phyloP scores from a whole-genome alignment of 2,329 filamentous ascomycete genomes.

The Ampelomyces quisqualis region DNA sequence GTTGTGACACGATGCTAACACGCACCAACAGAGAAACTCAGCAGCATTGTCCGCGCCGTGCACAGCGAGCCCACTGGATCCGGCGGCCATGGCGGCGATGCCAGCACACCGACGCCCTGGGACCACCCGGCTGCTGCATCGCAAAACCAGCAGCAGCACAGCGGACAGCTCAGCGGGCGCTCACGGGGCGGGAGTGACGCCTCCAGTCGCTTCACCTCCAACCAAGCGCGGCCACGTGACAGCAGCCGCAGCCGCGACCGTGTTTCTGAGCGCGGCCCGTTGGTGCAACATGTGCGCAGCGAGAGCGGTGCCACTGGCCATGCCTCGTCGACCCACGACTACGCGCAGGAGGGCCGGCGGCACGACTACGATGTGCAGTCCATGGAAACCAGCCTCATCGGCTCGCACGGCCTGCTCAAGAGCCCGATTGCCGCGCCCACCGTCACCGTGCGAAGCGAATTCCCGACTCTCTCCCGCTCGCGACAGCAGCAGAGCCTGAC shows the following conservation, averaged over 20 bases:
- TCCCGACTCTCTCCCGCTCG: conserved; percentile 87
- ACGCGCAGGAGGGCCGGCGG: conserved; percentile 71
- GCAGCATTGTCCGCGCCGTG: conserved; percentile 83
- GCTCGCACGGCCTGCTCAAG: conserved; percentile 67
- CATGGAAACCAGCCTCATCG: conserved; percentile 83
- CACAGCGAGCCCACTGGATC: conserved; percentile 60
- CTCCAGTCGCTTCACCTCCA: conserved; percentile 33
- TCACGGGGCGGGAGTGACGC: conserved; percentile 39
- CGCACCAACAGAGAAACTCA: conserved; percentile 77
- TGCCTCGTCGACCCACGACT: conserved; percentile 71
- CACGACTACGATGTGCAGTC: conserved; percentile 96
- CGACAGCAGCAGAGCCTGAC: conserved; percentile 93
- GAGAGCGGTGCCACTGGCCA: conserved; percentile 74
- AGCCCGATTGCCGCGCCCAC: conserved; percentile 89
- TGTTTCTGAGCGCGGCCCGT: conserved; percentile 43
- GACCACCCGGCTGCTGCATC: conserved; percentile 52
- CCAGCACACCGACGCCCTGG: conserved; percentile 67
- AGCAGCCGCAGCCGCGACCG: conserved; percentile 45
- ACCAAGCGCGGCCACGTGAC: conserved; percentile 35
- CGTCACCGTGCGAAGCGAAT: conserved; percentile 95
- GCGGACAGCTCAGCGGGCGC: conserved; percentile 45
- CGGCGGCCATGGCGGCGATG: conserved; percentile 45
- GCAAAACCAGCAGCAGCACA: conserved; percentile 52
- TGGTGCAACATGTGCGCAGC: conserved; percentile 65
- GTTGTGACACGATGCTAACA: conserved; percentile 18